A percentile compares a stretch with the other conserved stretches of the same genome.
phyloP scores from a whole-genome alignment of 2,329 filamentous ascomycete species.

The Metarhizium humberi region DNA sequence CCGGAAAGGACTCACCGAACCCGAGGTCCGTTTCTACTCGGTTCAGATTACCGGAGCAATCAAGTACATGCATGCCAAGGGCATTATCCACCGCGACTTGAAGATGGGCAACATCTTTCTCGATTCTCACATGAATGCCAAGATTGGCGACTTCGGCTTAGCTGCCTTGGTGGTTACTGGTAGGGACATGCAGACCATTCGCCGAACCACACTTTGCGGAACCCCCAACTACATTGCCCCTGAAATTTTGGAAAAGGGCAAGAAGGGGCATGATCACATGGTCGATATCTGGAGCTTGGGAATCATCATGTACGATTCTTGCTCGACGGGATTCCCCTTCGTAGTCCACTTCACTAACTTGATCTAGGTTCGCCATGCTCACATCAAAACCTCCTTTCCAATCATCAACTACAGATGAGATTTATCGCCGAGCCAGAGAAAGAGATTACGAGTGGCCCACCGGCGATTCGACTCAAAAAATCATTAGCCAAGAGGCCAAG shows the following conservation, averaged over 20 bases:
- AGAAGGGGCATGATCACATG: conserved; percentile 92
- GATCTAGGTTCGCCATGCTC: conserved; percentile 77
- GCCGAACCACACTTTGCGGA: conserved; percentile 88
- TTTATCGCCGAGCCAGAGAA: conserved; percentile 62
- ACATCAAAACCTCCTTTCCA: conserved; percentile 96
- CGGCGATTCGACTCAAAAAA: conserved; percentile 53
- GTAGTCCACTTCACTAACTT: conserved; percentile 1
- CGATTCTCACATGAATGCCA: conserved; percentile 91
- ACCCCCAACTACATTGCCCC: conserved; percentile 98
- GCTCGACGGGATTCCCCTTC: neutral
- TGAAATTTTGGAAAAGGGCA: conserved; percentile 89
- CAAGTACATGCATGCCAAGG: conserved; percentile 94
- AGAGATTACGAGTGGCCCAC: conserved; percentile 75
- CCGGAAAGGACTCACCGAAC: conserved; percentile 80
- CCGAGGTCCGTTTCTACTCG: conserved; percentile 87
- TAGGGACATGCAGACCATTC: conserved; percentile 74
- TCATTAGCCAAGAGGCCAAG: conserved; percentile 67
- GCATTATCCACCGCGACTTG: conserved; percentile 91
- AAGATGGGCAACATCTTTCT: conserved; percentile 99
- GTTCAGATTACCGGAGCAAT: conserved; percentile 94
- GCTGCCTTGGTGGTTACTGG: conserved; percentile 87
- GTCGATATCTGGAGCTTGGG: conserved; percentile 98
- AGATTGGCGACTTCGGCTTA: conserved; percentile 94
- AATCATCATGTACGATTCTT: conserved; percentile 70
- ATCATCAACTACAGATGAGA: conserved; percentile 78